Evolutionary conservation across 1,284 basidiomycete genomes (phyloP).

Genomic region (Boletellus sp.): DNA sequence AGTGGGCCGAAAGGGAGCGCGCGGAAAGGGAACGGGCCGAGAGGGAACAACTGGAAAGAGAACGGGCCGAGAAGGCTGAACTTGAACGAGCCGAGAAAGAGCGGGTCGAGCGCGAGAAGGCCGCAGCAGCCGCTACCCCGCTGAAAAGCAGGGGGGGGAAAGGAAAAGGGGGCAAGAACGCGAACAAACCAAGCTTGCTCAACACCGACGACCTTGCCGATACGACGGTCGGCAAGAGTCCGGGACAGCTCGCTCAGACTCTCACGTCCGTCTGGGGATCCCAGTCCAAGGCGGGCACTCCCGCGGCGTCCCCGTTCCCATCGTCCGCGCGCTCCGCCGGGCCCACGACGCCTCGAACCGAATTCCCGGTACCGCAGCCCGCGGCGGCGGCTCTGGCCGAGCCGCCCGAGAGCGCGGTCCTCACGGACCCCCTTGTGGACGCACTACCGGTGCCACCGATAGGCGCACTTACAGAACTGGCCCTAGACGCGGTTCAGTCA

Average conservation of each 20-base stretch:
- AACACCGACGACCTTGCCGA: slow-evolving; percentile 30
- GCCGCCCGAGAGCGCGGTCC: slow-evolving; percentile 1
- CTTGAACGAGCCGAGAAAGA: slow-evolving; percentile 7
- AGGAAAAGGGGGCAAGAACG: slow-evolving; percentile 17
- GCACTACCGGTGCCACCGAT: neutral
- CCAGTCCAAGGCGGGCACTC: slow-evolving; percentile 28
- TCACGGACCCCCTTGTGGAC: slow-evolving; percentile 1
- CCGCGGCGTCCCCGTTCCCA: slow-evolving; percentile 27
- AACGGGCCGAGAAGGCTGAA: slow-evolving; percentile 2
- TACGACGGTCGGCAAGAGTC: slow-evolving; percentile 29
- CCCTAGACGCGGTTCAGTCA: slow-evolving; percentile 10
- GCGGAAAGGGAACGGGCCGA: neutral
- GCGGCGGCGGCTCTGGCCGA: slow-evolving; percentile 14
- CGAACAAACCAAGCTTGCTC: slow-evolving; percentile 25
- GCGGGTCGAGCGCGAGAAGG: slow-evolving; percentile 15
- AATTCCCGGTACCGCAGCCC: slow-evolving; percentile 9
- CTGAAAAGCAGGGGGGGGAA: slow-evolving; percentile 13
- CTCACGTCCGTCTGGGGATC: slow-evolving; percentile 30
- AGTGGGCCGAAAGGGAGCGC: slow-evolving; percentile 3
- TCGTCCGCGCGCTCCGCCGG: slow-evolving; percentile 18
- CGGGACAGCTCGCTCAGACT: slow-evolving; percentile 18
- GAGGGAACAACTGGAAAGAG: neutral
- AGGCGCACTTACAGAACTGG: neutral
- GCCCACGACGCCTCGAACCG: slow-evolving; percentile 18
- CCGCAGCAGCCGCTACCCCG: slow-evolving; percentile 3